Base-by-base conservation (phyloP, 2,329 filamentous ascomycete species). In the Elsinoe ampelina region DNA sequence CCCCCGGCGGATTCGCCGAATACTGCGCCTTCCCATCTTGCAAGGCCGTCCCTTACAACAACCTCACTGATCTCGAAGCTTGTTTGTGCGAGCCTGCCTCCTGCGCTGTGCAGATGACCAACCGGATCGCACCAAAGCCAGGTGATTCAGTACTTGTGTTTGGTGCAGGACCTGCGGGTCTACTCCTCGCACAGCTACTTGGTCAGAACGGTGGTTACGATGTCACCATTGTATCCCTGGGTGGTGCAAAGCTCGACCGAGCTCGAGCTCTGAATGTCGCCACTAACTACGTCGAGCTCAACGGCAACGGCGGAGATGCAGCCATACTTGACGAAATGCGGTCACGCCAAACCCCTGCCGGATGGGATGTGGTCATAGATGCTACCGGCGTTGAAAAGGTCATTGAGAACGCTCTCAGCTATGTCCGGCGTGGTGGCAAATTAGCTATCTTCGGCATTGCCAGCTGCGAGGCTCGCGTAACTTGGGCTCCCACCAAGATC, bases 371-470 rank as follows among this genome's bases (percentile, higher is more conserved):
- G 61, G 83, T 86, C 20, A 78, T 86, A 19, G 83, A 87, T 73
- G 84, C 85, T 35, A 87, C 85, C 11, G 85, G 85, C 15, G 84
- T 79, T 54, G 75, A 80, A 45, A 82, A 81, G 69, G 83, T 89
- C 50, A 77, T 89, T 2, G 84, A 88, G 66, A 80, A 84, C 64
- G 76, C 83, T 26, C 86, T 89, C 68, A 77, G 87, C 71, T 88
- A 86, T 67, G 82, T 86, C 62, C 81, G 83, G 47, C 79, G 84
- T 54, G 85, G 85, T 41, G 85, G 85, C 57, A 87, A 85, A 68
- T 74, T 88, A 32, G 81, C 87, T 42, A 83, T 86, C 59, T 88
- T 87, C 62, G 85, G 83, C 50, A 85, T 89, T 22, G 89, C 88
- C 67, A 73, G 79, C 61, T 79, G 75, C 61, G 71, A 78, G 26